phyloP scores from a whole-genome alignment of 1,284 basidiomycete species.

The Tilletiopsis washingtonensis region DNA sequence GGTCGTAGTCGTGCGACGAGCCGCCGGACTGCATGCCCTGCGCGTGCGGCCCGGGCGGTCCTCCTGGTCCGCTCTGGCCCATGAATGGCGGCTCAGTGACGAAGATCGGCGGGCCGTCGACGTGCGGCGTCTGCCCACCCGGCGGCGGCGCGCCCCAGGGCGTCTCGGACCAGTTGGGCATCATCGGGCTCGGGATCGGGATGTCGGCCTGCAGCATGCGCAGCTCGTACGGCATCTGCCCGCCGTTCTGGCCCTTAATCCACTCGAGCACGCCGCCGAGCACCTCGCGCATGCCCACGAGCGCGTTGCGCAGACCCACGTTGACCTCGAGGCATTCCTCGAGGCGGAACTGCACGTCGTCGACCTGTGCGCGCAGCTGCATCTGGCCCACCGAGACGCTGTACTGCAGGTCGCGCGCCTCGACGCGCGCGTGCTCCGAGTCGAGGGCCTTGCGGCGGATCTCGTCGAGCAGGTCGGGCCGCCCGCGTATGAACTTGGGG shows the following conservation, averaged over 20 bases:
- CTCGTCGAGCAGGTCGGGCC: constrained; percentile 72
- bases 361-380: constrained; percentile 34
- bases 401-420: constrained; percentile 34
- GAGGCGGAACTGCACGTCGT: constrained; percentile 34
- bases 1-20: constrained; percentile 6
- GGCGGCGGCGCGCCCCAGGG: background rate
- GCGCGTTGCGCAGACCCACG: constrained; percentile 23
- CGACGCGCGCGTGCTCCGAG: constrained; percentile 32
- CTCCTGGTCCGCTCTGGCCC: too few relatives aligned
- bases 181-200: constrained; percentile 21
- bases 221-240: constrained; percentile 26
- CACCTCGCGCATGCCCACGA: constrained; percentile 20
- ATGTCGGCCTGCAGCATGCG: constrained; percentile 22
- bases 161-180: background rate
- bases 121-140: constrained; percentile 1
- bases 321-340: constrained; percentile 33
- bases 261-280: constrained; percentile 25
- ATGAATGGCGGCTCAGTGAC: constrained; percentile 31
- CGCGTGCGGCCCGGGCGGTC: too few relatives aligned
- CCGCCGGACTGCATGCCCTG: too few relatives aligned
- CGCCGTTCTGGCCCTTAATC: constrained; percentile 28
- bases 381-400: constrained; percentile 34
- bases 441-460: constrained; percentile 68
- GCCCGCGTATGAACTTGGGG: constrained; percentile 70
- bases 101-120: constrained; percentile 33